A percentile compares a stretch with the other conserved stretches of the same genome.
Conservation (phyloP, 768 basidiomycete species). For the Rhizopogon vinicolor region DNA sequence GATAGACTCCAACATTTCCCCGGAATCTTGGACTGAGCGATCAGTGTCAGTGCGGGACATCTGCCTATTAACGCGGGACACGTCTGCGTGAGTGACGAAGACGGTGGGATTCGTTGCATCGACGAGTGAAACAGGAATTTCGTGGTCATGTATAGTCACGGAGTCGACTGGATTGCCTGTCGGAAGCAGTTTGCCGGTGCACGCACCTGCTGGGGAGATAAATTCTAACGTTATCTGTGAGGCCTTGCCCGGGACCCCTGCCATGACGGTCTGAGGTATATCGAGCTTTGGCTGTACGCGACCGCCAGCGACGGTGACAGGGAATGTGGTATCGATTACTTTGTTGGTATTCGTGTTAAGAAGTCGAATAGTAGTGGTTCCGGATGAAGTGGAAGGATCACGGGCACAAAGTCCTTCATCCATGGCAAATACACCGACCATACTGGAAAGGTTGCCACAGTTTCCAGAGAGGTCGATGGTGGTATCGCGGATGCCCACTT, state of each 20-base stretch:
- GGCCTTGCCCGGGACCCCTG: constrained; percentile 63
- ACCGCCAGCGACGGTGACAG: constrained; percentile 27
- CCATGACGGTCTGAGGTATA: constrained; percentile 48
- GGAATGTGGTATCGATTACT: constrained; percentile 65
- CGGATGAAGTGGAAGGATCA: neutral
- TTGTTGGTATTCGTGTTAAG: constrained; percentile 75
- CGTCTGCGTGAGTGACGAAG: constrained; percentile 45
- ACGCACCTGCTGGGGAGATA: constrained; percentile 59
- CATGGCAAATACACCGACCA: constrained; percentile 69
- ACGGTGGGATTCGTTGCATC: constrained; percentile 77
- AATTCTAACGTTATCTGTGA: constrained; percentile 67
- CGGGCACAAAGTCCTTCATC: constrained; percentile 54
- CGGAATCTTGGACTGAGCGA: constrained; percentile 7
- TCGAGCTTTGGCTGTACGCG: constrained; percentile 34
- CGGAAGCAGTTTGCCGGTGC: constrained; percentile 69
- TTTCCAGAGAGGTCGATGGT: constrained; percentile 67
- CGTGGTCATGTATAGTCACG: constrained; percentile 29
- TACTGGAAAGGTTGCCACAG: constrained; percentile 70
- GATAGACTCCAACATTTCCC: constrained; percentile 43
- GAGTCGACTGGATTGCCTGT: constrained; percentile 46
- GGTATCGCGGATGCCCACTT: constrained; percentile 55
- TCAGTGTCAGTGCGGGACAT: constrained; percentile 5
- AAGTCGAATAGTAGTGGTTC: constrained; percentile 44
- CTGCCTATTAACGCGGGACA: constrained; percentile 30
- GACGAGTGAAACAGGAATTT: constrained; percentile 47